phyloP scores from a whole-genome alignment of 495 filamentous ascomycete species.

The Recurvomyces mirabilis region DNA sequence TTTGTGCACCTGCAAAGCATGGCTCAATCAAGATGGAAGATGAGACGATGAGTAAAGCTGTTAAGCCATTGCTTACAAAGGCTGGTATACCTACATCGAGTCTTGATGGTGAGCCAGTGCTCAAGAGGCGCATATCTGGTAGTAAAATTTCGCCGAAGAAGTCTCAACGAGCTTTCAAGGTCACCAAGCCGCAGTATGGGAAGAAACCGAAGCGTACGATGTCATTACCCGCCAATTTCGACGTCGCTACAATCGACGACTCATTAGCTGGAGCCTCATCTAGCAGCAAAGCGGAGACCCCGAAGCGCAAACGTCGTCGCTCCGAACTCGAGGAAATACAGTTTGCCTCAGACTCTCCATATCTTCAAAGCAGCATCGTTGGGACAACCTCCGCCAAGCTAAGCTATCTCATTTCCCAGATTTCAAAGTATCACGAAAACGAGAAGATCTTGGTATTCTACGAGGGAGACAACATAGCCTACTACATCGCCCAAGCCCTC shows the following conservation, averaged over 20 bases:
- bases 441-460: constrained; percentile 94
- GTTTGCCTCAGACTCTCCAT: constrained; percentile 34
- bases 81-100: constrained; percentile 28
- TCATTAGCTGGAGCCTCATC: neutral
- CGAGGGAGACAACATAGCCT: constrained; percentile 71
- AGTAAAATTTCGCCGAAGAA: constrained; percentile 8
- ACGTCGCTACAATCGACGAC: neutral
- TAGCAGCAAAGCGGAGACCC: neutral
- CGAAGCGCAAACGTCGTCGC: neutral
- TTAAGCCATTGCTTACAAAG: constrained; percentile 23
- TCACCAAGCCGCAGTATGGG: constrained; percentile 2
- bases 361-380: constrained; percentile 52
- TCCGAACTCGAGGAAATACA: constrained; percentile 5
- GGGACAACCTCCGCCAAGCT: constrained; percentile 81
- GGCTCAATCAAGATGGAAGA: constrained; percentile 8
- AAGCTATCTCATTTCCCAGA: constrained; percentile 66
- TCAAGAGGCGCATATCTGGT: constrained; percentile 8
- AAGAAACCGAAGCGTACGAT: neutral
- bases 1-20: constrained; percentile 12
- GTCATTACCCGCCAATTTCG: neutral
- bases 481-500: constrained; percentile 59
- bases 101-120: constrained; percentile 20
- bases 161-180: constrained; percentile 3
- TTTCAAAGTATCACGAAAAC: constrained; percentile 49
- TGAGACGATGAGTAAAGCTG: constrained; percentile 5